phyloP scores from a whole-genome alignment of 129 eudicot species.

The Helichrysum umbraculigerum region DNA sequence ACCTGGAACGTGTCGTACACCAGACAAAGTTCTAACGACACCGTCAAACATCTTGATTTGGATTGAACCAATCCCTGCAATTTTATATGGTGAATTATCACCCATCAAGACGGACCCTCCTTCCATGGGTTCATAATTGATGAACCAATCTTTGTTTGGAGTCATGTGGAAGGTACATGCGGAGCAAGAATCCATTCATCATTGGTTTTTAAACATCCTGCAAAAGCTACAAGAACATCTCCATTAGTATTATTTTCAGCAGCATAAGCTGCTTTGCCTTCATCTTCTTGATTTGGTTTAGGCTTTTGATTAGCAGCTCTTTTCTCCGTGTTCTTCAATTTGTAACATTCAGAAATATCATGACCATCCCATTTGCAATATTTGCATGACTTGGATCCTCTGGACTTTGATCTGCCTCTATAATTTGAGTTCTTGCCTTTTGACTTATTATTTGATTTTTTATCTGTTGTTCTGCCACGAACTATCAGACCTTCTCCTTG shows the following conservation, averaged over 20 bases:
- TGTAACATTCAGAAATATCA: conserved; percentile 10
- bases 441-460: not conserved
- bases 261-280: not conserved
- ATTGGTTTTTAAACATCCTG: conserved; percentile 11
- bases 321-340: conserved; percentile 14
- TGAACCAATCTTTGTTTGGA: not conserved
- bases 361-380: conserved; percentile 11
- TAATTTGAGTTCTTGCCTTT: conserved; percentile 17
- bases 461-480: conserved; percentile 11
- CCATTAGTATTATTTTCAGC: conserved; percentile 12
- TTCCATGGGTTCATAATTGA: too few relatives aligned
- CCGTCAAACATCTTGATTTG: conserved; percentile 24
- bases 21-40: not conserved
- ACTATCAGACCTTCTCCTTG: conserved; percentile 10
- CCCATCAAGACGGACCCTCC: too few relatives aligned
- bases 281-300: not conserved
- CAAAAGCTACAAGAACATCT: conserved; percentile 20
- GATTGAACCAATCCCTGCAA: too few relatives aligned
- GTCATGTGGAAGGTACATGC: conserved; percentile 5
- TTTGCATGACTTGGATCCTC: conserved; percentile 10
- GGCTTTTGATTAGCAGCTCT: not conserved
- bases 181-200: conserved; percentile 5
- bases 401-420: conserved; percentile 11
- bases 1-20: conserved; percentile 22
- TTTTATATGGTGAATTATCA: too few relatives aligned